These are phyloP conservation scores for Mycotypha africana DNA, from an alignment of 371 early-diverging fungal genomes.

Conservation along the genomic window DNA sequence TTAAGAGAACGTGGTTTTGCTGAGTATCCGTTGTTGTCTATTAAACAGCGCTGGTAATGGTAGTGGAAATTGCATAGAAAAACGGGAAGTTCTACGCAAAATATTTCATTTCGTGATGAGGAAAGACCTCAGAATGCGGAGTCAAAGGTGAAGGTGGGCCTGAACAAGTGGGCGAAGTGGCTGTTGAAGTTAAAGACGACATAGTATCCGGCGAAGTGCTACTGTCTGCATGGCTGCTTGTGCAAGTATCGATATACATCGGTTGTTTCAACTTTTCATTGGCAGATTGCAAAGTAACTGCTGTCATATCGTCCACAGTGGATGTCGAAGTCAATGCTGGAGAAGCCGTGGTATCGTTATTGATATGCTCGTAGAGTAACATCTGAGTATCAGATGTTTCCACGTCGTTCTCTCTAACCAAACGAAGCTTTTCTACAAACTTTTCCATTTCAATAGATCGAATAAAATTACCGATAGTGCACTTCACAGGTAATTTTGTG, in stretches of 20 bases:
- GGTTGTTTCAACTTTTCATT: slow-evolving; percentile 5
- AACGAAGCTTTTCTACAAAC: neutral
- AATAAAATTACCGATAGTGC: slow-evolving; percentile 6
- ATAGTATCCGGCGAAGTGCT: neutral
- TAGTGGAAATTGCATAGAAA: too few species aligned
- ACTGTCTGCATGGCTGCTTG: neutral
- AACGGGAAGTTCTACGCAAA: too few species aligned
- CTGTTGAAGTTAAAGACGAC: slow-evolving; percentile 5
- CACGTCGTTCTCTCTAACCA: neutral
- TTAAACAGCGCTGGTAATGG: too few species aligned
- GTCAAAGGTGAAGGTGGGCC: slow-evolving; percentile 32
- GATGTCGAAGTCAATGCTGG: neutral
- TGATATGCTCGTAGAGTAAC: neutral
- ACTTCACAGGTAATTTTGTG: slow-evolving; percentile 4
- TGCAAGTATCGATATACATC: neutral
- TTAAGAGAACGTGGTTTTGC: too few species aligned
- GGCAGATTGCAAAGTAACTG: slow-evolving; percentile 11
- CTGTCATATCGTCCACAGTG: neutral
- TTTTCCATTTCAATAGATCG: slow-evolving; percentile 18
- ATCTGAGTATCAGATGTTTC: neutral
- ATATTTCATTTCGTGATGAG: neutral
- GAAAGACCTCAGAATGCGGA: slow-evolving; percentile 14
- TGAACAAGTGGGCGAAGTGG: slow-evolving; percentile 22
- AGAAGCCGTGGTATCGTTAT: neutral
- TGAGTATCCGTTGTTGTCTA: too few species aligned